Base-by-base conservation (phyloP, 306 rosid genomes). In the Quercus glauca region DNA sequence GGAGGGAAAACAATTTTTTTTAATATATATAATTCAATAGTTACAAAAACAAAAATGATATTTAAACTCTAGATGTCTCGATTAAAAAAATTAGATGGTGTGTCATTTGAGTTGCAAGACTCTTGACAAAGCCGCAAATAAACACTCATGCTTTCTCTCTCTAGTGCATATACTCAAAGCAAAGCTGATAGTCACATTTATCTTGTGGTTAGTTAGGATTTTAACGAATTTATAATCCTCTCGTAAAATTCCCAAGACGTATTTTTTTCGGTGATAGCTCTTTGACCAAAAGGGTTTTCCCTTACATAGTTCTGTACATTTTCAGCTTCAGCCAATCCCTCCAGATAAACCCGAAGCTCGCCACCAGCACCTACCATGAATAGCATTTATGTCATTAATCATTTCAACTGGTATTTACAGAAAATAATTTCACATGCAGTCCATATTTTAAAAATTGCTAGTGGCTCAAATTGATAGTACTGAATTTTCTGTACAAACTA, bases 221-320 rank as follows among this genome's bases (percentile, higher is more conserved):
- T 57, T 65, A 80, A 80, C 43, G 81, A 68, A 33, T 63, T n/a
- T 7, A 92, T 55, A 78, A 88, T 90, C 29, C 26, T 10, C 65
- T 35, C 74, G 86, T 92, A 94, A 72, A 92, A 94, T 52, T 73
- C 80, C 98, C 97, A 94, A 64, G 76, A 75, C 83, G 83, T 31
- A 70, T 87, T 89, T 70, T 14, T 82, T 77, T 87, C 82, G 19
- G 52, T 60, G 23, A 92, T 87, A 8, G 81, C 81, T 14, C 79
- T 52, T 82, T 94, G 92, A 82, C 96, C 96, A 83, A 84, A 89
- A 15, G 92, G 96, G 77, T 87, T 81, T 65, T 73, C 69, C 83
- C 80, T 90, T 67, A 92, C 79, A 31, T 84, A 94, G 53, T 82
- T 80, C 55, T 13, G 41, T 67, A 89, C 53, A 69, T 87, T 85